Evolutionary conservation across 352 stramenopile genomes (phyloP).

Genomic region (Phytophthora litchii): DNA sequence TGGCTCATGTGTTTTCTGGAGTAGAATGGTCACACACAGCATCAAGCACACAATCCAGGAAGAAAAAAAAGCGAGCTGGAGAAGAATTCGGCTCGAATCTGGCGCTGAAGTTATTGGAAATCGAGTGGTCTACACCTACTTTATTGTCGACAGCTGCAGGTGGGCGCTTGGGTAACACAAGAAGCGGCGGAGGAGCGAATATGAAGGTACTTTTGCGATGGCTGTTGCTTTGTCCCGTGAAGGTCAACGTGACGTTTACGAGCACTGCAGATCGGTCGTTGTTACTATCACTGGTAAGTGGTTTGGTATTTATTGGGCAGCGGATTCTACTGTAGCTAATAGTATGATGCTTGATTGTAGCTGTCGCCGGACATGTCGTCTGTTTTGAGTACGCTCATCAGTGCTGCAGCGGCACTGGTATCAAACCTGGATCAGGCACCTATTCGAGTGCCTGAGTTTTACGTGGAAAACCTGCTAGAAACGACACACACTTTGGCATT

Average conservation of each 20-base stretch:
- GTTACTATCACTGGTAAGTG: conserved; percentile 73
- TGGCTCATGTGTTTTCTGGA: conserved; percentile 76
- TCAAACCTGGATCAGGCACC: conserved; percentile 88
- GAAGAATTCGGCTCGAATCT: conserved; percentile 53
- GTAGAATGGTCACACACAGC: conserved; percentile 61
- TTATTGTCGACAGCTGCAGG: conserved; percentile 41
- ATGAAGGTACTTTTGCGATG: conserved; percentile 80
- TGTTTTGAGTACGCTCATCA: conserved; percentile 80
- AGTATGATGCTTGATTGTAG: conserved; percentile 29
- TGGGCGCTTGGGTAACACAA: conserved; percentile 31
- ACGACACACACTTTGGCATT: conserved; percentile 85
- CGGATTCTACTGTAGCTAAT: conserved; percentile 5
- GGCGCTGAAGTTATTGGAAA: conserved; percentile 56
- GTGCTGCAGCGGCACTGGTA: conserved; percentile 76
- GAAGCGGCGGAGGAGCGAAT: conserved; percentile 50
- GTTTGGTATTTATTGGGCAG: conserved; percentile 4
- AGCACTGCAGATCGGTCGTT: conserved; percentile 85
- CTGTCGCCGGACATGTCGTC: conserved; percentile 85
- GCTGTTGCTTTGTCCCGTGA: conserved; percentile 85
- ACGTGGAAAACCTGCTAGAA: conserved; percentile 89
- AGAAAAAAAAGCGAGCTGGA: conserved; percentile 19
- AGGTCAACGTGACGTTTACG: conserved; percentile 89
- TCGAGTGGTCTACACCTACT: conserved; percentile 63
- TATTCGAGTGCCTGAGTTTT: conserved; percentile 90
- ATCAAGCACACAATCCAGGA: conserved; percentile 31